A percentile compares a stretch with the other conserved stretches of the same genome.
Conservation (phyloP, 257 asterid genomes). For the Solanum ossicruentum region DNA sequence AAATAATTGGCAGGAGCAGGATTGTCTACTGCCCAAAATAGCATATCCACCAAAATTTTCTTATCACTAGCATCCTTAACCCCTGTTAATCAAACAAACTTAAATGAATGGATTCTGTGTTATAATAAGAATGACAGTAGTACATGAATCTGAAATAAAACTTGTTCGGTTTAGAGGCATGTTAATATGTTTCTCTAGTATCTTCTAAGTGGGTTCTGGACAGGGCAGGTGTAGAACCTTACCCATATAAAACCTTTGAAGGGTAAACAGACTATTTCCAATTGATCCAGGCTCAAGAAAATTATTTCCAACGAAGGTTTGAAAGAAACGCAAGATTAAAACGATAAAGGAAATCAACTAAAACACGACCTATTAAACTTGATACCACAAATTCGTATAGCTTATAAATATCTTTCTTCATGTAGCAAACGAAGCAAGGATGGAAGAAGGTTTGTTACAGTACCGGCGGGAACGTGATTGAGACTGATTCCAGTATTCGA, state of each 20-base stretch:
- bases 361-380: not conserved
- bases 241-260: not conserved
- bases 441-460: not conserved
- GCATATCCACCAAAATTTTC: slow-evolving; percentile 42
- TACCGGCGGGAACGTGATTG: slow-evolving; percentile 90
- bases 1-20: slow-evolving; percentile 59
- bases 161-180: too few relatives aligned
- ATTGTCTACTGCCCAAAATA: slow-evolving; percentile 55
- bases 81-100: slow-evolving; percentile 16
- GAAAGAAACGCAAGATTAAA: not conserved
- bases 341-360: not conserved
- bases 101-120: not conserved
- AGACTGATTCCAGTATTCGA: slow-evolving; percentile 80
- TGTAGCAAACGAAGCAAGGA: not conserved
- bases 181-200: too few relatives aligned
- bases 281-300: not conserved
- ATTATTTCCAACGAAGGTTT: not conserved
- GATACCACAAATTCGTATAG: not conserved
- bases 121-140: too few relatives aligned
- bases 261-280: too few relatives aligned
- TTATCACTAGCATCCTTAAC: slow-evolving; percentile 46
- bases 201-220: not conserved
- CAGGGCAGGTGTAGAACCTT: not conserved
- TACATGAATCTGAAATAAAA: too few relatives aligned
- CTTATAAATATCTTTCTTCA: not conserved